Conservation (phyloP, 352 stramenopile genomes). For the Globisporangium solare region DNA sequence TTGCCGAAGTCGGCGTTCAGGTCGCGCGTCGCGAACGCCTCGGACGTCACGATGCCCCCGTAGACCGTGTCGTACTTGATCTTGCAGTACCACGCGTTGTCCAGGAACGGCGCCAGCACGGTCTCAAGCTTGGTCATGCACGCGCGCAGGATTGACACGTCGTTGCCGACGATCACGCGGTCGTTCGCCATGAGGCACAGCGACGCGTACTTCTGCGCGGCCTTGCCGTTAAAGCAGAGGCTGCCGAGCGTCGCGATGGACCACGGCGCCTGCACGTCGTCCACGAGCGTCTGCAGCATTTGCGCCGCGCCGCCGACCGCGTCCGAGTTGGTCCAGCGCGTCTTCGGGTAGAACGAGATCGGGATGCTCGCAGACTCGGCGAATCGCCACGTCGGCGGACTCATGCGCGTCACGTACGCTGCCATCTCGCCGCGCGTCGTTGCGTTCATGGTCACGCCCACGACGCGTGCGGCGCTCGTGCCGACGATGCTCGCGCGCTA, state of each 20-base stretch:
- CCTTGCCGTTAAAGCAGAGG: conserved; percentile 85
- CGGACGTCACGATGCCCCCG: conserved; percentile 55
- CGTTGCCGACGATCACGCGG: conserved; percentile 35
- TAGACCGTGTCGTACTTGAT: conserved; percentile 72
- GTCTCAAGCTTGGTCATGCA: conserved; percentile 27
- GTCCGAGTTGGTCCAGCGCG: conserved; percentile 20
- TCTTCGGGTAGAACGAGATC: conserved; percentile 28
- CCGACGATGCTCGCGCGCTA: conserved; percentile 34
- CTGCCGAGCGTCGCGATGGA: conserved; percentile 40
- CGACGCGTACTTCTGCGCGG: conserved; percentile 68
- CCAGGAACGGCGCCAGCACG: conserved; percentile 35
- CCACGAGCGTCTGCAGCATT: conserved; percentile 41
- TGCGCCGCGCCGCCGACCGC: conserved; percentile 3
- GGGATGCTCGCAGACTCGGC: conserved; percentile 25
- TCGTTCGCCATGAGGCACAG: conserved; percentile 71
- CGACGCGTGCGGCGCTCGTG: conserved; percentile 30
- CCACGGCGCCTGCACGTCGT: conserved; percentile 55
- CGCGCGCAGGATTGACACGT: conserved; percentile 31
- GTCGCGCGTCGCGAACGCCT: conserved; percentile 46
- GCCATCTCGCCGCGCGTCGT: conserved; percentile 64
- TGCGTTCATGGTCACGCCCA: conserved; percentile 20
- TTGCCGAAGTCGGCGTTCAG: conserved; percentile 75
- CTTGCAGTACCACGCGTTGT: conserved; percentile 37
- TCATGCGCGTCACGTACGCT: conserved; percentile 30
- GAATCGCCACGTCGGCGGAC: conserved; percentile 42